Conservation (phyloP, 306 rosid genomes). For the Luffa aegyptiaca region DNA sequence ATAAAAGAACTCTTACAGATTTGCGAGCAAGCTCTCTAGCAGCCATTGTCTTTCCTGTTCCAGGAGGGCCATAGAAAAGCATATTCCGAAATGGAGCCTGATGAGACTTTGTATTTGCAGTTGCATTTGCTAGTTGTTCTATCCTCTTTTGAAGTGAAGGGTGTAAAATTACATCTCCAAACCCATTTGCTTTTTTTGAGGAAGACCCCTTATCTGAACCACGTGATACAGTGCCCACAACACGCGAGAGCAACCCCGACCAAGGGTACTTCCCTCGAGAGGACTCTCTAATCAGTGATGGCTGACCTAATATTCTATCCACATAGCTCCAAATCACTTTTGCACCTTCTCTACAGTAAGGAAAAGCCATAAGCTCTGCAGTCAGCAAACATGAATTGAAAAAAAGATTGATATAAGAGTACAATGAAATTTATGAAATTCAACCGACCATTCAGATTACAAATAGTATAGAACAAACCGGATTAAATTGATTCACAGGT, state of each 20-base stretch:
- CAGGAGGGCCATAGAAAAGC: slow-evolving; percentile 98
- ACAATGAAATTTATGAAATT: background rate
- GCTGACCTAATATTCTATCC: slow-evolving; percentile 96
- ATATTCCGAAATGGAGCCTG: slow-evolving; percentile 95
- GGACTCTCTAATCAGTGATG: slow-evolving; percentile 88
- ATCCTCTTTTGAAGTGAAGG: slow-evolving; percentile 79
- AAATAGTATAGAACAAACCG: background rate
- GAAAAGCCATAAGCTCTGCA: slow-evolving; percentile 15
- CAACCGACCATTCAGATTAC: background rate
- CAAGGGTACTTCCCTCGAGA: slow-evolving; percentile 95
- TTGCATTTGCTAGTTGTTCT: slow-evolving; percentile 77
- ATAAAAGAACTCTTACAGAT: slow-evolving; percentile 54
- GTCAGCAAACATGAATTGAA: slow-evolving; percentile 1
- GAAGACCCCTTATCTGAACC: slow-evolving; percentile 25
- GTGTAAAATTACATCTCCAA: slow-evolving; percentile 89
- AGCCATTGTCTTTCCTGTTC: slow-evolving; percentile 99
- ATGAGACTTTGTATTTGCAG: slow-evolving; percentile 92
- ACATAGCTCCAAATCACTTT: slow-evolving; percentile 96
- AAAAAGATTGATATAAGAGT: background rate
- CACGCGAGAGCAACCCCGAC: slow-evolving; percentile 69
- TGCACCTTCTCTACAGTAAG: slow-evolving; percentile 84
- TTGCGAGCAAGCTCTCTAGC: slow-evolving; percentile 91
- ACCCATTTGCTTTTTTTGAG: slow-evolving; percentile 49
- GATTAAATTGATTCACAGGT: background rate
- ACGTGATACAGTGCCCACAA: slow-evolving; percentile 31